phyloP scores from a whole-genome alignment of 345 rosid species.

The Triadica sebifera region DNA sequence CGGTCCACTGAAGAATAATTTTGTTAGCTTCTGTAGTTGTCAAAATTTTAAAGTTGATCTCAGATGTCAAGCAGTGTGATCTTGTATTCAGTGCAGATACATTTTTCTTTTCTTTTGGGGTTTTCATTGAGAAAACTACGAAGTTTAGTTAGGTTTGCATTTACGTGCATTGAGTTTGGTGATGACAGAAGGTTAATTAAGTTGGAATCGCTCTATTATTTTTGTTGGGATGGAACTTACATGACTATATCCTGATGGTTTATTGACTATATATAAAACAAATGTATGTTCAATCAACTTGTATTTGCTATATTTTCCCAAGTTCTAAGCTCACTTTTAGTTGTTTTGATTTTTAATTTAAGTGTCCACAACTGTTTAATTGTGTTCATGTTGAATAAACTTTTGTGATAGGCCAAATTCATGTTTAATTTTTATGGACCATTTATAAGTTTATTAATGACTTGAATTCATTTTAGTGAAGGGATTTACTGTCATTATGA shows the following conservation, averaged over 20 bases:
- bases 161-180: constrained; percentile 14
- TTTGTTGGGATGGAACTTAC: constrained; percentile 17
- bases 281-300: constrained; percentile 14
- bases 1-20: constrained; percentile 28
- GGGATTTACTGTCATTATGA: no score
- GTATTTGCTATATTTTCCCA: neutral
- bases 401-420: no score
- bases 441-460: no score
- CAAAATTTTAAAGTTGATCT: constrained; percentile 22
- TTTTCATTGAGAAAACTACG: constrained; percentile 24
- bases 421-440: no score
- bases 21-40: constrained; percentile 17
- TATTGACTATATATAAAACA: constrained; percentile 7
- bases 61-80: no score
- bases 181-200: neutral
- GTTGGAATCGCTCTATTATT: constrained; percentile 10
- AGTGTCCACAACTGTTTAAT: no score
- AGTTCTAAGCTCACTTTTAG: neutral
- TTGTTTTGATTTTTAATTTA: no score
- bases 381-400: no score
- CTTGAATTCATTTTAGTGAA: no score
- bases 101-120: constrained; percentile 10
- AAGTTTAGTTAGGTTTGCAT: constrained; percentile 32
- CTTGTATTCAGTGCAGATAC: no score
- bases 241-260: constrained; percentile 13